These are phyloP conservation scores for Pseudophaeomoniella oleicola DNA, from an alignment of 2,329 filamentous ascomycete genomes.

Conservation along the genomic window DNA sequence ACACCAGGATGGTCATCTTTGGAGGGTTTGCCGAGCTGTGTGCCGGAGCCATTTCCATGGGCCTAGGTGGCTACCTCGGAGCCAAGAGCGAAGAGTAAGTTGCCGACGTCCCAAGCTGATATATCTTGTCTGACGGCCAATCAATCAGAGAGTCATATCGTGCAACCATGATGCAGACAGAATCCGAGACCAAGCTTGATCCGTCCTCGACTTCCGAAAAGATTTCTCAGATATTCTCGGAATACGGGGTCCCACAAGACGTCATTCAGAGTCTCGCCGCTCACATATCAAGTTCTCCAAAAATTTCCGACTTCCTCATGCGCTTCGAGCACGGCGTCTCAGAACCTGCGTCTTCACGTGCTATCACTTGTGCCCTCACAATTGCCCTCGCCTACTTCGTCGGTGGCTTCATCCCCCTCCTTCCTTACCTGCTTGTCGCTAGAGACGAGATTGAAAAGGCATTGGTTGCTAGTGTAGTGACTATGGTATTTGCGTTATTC, in stretches of 20 bases:
- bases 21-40: constrained; percentile 63
- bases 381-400: constrained; percentile 26
- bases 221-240: constrained; percentile 7
- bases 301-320: constrained; percentile 24
- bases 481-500: constrained; percentile 34
- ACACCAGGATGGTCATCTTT: constrained; percentile 52
- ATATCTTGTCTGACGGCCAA: constrained; percentile 22
- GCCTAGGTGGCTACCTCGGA: constrained; percentile 58
- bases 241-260: constrained; percentile 21
- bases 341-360: constrained; percentile 22
- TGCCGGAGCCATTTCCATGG: constrained; percentile 65
- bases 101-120: background rate
- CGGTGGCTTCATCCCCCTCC: constrained; percentile 33
- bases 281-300: constrained; percentile 21
- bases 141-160: constrained; percentile 21
- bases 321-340: constrained; percentile 25
- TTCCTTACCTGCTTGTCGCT: constrained; percentile 32
- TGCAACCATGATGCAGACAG: constrained; percentile 22
- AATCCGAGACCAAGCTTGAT: constrained; percentile 17
- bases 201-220: constrained; percentile 15
- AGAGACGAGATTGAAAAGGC: constrained; percentile 23
- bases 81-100: constrained; percentile 32
- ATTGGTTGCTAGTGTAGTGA: constrained; percentile 35
- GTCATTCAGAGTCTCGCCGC: constrained; percentile 20
- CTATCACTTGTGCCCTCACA: constrained; percentile 22